Conservation (phyloP, 148 eudicot genomes). For the Polygonum aviculare region DNA sequence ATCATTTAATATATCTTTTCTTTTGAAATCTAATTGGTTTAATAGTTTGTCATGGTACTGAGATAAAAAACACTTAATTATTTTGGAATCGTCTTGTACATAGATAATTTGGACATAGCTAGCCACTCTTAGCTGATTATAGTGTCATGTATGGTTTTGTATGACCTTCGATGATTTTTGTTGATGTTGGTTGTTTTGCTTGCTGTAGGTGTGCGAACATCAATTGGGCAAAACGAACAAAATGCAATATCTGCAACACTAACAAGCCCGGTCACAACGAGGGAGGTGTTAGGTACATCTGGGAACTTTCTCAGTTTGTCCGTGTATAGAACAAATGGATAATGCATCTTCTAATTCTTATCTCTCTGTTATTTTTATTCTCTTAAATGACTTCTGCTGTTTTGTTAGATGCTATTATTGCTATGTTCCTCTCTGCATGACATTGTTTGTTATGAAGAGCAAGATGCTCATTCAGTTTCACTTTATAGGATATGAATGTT, state of each 20-base stretch:
- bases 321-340: neutral
- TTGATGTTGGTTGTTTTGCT: neutral
- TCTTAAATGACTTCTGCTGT: neutral
- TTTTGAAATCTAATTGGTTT: neutral
- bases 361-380: neutral
- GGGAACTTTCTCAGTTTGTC: neutral
- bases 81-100: neutral
- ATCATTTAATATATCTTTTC: neutral
- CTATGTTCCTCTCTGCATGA: neutral
- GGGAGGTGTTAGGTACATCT: constrained; percentile 84
- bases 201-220: constrained; percentile 90
- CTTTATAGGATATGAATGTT: neutral
- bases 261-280: constrained; percentile 88
- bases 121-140: neutral
- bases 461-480: neutral
- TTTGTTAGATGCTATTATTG: neutral
- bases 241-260: constrained; percentile 98
- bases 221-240: constrained; percentile 91
- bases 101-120: neutral
- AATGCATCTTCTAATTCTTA: too few relatives aligned
- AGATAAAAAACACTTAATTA: neutral
- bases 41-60: neutral
- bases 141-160: neutral
- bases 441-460: neutral
- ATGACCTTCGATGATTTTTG: neutral